phyloP scores from a whole-genome alignment of 805 yeast genomes.

The Diddensiella transvaalensis region DNA sequence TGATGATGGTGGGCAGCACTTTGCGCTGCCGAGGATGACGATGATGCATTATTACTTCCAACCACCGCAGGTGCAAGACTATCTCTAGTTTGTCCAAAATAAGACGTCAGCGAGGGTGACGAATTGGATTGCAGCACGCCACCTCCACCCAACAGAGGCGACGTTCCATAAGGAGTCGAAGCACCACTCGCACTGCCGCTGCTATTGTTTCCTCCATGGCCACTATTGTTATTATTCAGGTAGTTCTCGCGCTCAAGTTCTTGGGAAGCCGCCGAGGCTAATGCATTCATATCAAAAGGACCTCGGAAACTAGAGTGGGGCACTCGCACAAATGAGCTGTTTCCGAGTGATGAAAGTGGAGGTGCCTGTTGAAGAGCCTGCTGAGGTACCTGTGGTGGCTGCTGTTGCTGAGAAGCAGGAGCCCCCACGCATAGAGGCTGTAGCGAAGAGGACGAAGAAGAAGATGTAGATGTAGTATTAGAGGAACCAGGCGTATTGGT shows the following conservation, averaged over 20 bases:
- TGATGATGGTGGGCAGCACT: constrained; percentile 20
- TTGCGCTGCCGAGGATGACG: not conserved
- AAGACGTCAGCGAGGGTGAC: constrained; percentile 26
- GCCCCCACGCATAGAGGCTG: not conserved
- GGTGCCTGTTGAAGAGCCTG: constrained; percentile 1
- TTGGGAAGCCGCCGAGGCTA: constrained; percentile 45
- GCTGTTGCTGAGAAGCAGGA: too few relatives aligned
- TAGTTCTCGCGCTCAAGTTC: constrained; percentile 38
- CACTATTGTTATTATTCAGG: not conserved
- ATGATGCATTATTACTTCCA: not conserved
- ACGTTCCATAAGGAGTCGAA: constrained; percentile 25
- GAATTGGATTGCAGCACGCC: constrained; percentile 17
- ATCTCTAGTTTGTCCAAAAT: constrained; percentile 13
- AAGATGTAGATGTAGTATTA: constrained; percentile 6
- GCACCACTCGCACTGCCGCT: constrained; percentile 10
- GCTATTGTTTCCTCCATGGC: not conserved
- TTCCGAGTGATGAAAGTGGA: not conserved
- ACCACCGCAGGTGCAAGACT: not conserved
- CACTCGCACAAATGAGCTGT: constrained; percentile 23
- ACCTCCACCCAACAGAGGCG: constrained; percentile 16
- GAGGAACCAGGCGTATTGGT: constrained; percentile 1
- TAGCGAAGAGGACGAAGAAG: constrained; percentile 5
- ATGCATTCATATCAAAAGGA: constrained; percentile 38
- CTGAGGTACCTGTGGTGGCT: not conserved
- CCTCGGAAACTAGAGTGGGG: constrained; percentile 22